phyloP scores from a whole-genome alignment of 2,329 filamentous ascomycete species.

The Ophiostoma australiae region DNA sequence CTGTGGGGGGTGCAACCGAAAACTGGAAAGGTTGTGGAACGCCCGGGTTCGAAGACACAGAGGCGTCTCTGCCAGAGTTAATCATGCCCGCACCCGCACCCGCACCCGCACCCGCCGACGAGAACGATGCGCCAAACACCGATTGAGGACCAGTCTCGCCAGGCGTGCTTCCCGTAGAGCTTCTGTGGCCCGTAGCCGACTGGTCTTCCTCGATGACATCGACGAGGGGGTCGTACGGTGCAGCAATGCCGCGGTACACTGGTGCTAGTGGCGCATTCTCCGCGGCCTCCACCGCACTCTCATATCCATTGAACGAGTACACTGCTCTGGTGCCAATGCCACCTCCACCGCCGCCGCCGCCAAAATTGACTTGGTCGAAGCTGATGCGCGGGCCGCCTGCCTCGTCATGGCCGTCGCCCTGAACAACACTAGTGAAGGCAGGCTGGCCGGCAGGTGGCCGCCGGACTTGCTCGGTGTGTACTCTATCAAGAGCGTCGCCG shows the following conservation, averaged over 20 bases:
- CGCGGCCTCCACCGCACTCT: conserved; percentile 23
- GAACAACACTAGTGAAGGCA: conserved; percentile 32
- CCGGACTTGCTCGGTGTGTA: conserved; percentile 73
- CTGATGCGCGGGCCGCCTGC: background rate
- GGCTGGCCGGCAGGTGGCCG: conserved; percentile 57
- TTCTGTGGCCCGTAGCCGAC: background rate
- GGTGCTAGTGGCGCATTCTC: conserved; percentile 28
- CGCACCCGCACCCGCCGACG: background rate
- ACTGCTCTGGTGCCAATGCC: conserved; percentile 35
- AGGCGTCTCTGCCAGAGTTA: background rate
- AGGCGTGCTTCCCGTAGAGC: background rate
- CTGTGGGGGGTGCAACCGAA: background rate
- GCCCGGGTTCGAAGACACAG: background rate
- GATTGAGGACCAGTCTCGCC: background rate
- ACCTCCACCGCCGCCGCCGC: conserved; percentile 25
- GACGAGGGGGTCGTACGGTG: conserved; percentile 51
- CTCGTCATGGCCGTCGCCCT: background rate
- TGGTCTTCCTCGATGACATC: conserved; percentile 38
- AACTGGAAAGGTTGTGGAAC: background rate
- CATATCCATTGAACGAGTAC: conserved; percentile 45
- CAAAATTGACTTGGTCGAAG: background rate
- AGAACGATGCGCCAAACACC: background rate
- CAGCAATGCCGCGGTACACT: conserved; percentile 49
- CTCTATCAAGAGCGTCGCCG: conserved; percentile 73
- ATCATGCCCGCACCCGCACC: background rate